phyloP scores from a whole-genome alignment of 2,329 filamentous ascomycete genomes.

The Penicillium hordei region DNA sequence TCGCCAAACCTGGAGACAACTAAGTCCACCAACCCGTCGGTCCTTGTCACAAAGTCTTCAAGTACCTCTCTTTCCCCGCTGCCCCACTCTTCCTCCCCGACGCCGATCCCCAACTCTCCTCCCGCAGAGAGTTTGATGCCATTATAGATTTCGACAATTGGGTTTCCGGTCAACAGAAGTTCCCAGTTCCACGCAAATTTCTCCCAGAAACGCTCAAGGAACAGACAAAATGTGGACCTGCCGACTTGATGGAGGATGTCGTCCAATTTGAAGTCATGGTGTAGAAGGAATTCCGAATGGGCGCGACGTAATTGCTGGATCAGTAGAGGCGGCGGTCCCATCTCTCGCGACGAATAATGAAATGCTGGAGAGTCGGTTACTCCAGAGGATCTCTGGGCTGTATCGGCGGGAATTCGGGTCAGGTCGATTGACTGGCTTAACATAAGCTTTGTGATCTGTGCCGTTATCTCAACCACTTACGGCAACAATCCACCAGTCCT shows the following conservation, averaged over 20 bases:
- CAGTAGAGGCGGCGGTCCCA: conserved; percentile 77
- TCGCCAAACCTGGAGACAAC: conserved; percentile 84
- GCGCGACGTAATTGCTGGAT: conserved; percentile 79
- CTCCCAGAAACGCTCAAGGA: conserved; percentile 80
- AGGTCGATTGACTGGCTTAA: conserved; percentile 70
- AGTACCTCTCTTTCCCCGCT: conserved; percentile 92
- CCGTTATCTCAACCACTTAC: conserved; percentile 53
- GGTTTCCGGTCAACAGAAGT: conserved; percentile 86
- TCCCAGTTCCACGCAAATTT: conserved; percentile 71
- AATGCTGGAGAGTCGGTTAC: conserved; percentile 48
- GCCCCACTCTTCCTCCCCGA: conserved; percentile 92
- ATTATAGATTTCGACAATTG: conserved; percentile 72
- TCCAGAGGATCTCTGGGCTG: conserved; percentile 43
- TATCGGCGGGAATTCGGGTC: conserved; percentile 65
- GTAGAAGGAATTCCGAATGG: conserved; percentile 80
- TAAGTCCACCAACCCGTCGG: conserved; percentile 82
- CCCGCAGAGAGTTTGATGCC: conserved; percentile 86
- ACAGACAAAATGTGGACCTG: conserved; percentile 67
- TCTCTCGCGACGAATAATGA: conserved; percentile 87
- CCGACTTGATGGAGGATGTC: conserved; percentile 65
- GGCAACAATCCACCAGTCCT: conserved; percentile 92
- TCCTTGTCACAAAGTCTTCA: conserved; percentile 77
- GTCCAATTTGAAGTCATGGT: conserved; percentile 75
- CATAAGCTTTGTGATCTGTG: conserved; percentile 10
- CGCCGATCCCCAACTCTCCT: conserved; percentile 88